Evolutionary conservation across 257 asterid genomes (phyloP).

Genomic region (Scutellaria galericulata): DNA sequence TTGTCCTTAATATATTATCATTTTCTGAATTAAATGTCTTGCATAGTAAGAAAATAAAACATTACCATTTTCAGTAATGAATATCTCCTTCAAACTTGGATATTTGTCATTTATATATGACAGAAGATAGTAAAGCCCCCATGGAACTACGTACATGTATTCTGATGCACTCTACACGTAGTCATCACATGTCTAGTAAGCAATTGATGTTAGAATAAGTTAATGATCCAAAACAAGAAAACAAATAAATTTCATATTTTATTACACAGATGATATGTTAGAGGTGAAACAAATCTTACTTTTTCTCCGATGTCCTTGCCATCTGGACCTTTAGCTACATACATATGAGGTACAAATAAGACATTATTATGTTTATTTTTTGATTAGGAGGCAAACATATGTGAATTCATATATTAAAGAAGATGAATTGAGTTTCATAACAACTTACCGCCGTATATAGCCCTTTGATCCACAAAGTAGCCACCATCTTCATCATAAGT

Average conservation of each 20-base stretch:
- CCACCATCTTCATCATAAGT: slow-evolving; percentile 12
- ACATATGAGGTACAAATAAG: not conserved
- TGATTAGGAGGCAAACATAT: no score
- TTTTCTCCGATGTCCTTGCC: not conserved
- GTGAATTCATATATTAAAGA: no score
- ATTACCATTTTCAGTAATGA: slow-evolving; percentile 37
- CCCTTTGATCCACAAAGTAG: slow-evolving; percentile 22
- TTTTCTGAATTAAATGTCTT: not conserved
- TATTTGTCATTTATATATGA: not conserved
- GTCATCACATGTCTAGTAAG: not conserved
- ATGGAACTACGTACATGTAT: slow-evolving; percentile 28
- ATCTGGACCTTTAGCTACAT: not conserved
- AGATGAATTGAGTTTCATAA: no score
- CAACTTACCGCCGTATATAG: not conserved
- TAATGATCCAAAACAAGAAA: no score
- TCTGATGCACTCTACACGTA: not conserved
- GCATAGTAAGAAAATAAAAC: no score
- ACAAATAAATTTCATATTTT: no score
- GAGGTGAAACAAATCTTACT: not conserved
- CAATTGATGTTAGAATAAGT: not conserved
- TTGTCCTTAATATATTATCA: not conserved
- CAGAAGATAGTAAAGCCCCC: slow-evolving; percentile 7
- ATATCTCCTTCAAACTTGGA: not conserved
- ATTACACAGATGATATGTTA: no score
- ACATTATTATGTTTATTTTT: no score